A percentile compares a stretch with the other conserved stretches of the same genome.
phyloP scores from a whole-genome alignment of 2,329 filamentous ascomycete genomes.

The Gyromitra esculenta region DNA sequence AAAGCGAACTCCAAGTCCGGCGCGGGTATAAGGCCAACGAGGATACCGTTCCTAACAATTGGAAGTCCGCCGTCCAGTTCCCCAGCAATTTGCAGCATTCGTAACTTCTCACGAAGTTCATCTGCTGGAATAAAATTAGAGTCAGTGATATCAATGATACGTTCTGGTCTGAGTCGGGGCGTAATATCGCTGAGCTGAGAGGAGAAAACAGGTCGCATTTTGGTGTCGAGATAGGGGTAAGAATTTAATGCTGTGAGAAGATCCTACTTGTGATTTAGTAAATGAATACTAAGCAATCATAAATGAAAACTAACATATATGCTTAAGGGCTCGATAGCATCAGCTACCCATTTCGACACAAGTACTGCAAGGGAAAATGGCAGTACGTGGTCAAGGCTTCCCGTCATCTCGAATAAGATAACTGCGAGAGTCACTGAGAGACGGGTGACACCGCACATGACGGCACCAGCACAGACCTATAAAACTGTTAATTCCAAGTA shows the following conservation, averaged over 20 bases:
- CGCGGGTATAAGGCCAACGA: conserved; percentile 91
- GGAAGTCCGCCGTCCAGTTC: conserved; percentile 93
- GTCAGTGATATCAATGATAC: conserved; percentile 86
- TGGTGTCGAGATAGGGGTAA: conserved; percentile 97
- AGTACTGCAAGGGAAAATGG: conserved; percentile 92
- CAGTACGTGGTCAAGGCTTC: conserved; percentile 91
- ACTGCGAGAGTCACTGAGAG: conserved; percentile 92
- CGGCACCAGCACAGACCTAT: conserved; percentile 85
- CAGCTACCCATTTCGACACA: conserved; percentile 97
- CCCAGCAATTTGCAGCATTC: conserved; percentile 81
- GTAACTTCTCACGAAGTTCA: conserved; percentile 80
- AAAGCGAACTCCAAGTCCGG: conserved; percentile 93
- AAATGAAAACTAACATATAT: conserved; percentile 74
- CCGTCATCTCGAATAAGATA: conserved; percentile 94
- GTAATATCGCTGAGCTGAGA: conserved; percentile 88
- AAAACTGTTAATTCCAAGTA: conserved; percentile 4
- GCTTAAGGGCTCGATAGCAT: conserved; percentile 90
- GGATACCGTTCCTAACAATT: conserved; percentile 78
- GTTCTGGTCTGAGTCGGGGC: conserved; percentile 75
- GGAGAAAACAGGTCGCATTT: conserved; percentile 89
- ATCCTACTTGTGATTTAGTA: conserved; percentile 67
- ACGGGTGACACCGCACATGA: conserved; percentile 96
- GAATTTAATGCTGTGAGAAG: conserved; percentile 95
- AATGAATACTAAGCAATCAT: not conserved
- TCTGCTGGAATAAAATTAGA: conserved; percentile 81